phyloP scores from a whole-genome alignment of 495 filamentous ascomycete species.

The Podospora pseudocomata region DNA sequence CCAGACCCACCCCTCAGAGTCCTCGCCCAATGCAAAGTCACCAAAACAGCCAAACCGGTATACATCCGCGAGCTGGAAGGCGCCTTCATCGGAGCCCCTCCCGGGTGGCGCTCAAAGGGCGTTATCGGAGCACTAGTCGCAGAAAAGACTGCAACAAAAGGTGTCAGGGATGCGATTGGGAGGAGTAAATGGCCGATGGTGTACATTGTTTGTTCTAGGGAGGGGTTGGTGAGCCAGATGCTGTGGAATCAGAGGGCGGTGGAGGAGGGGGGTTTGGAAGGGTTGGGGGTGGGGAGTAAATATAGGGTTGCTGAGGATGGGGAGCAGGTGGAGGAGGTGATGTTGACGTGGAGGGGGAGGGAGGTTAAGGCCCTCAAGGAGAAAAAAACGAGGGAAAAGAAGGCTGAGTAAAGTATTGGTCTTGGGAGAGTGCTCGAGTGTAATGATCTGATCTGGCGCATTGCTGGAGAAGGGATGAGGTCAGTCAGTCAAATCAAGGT shows the following conservation, averaged over 20 bases:
- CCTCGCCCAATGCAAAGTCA: constrained; percentile 79
- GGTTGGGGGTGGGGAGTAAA: constrained; percentile 56
- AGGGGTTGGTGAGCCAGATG: constrained; percentile 56
- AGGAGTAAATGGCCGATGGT: constrained; percentile 63
- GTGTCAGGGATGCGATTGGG: constrained; percentile 62
- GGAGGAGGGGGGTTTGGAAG: constrained; percentile 57
- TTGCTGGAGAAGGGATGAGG: too few relatives aligned
- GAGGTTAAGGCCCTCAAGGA: constrained; percentile 31
- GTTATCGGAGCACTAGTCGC: constrained; percentile 62
- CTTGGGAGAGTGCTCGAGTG: too few relatives aligned
- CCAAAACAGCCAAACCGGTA: constrained; percentile 55
- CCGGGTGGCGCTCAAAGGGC: constrained; percentile 57
- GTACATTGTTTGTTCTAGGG: constrained; percentile 48
- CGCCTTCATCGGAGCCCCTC: constrained; percentile 64
- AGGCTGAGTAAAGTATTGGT: neutral
- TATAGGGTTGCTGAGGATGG: constrained; percentile 38
- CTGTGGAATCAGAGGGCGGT: constrained; percentile 67
- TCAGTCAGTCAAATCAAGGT: too few relatives aligned
- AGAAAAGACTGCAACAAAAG: constrained; percentile 47
- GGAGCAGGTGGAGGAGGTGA: constrained; percentile 30
- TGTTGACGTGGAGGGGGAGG: constrained; percentile 57
- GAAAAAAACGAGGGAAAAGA: neutral
- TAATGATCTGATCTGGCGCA: too few relatives aligned
- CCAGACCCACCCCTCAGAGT: constrained; percentile 51
- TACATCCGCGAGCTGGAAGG: constrained; percentile 84